A percentile compares a stretch with the other conserved stretches of the same genome.
phyloP scores from a whole-genome alignment of 2,329 filamentous ascomycete genomes.

The Bretziella fagacearum region DNA sequence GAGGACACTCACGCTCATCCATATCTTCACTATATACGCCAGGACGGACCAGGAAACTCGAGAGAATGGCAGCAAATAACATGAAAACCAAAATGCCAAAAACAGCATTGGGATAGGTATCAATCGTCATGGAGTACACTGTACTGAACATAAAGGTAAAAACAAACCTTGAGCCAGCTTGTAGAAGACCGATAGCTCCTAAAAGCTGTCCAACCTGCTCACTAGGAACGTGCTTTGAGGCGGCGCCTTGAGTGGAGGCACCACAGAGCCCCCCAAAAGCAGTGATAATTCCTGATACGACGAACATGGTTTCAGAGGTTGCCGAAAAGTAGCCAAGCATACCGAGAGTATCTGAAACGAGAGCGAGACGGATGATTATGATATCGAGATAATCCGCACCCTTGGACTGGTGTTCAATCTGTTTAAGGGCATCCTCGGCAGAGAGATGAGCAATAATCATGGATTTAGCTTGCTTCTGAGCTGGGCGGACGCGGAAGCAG shows the following conservation, averaged over 20 bases:
- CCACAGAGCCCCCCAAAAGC: conserved; percentile 70
- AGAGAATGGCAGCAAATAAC: conserved; percentile 3
- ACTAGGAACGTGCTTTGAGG: conserved; percentile 81
- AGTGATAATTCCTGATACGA: conserved; percentile 53
- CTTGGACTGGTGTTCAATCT: conserved; percentile 25
- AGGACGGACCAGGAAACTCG: conserved; percentile 8
- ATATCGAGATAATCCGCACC: conserved; percentile 70
- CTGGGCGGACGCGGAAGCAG: conserved; percentile 44
- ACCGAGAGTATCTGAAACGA: conserved; percentile 61
- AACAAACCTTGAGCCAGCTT: conserved; percentile 63
- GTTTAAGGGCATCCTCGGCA: conserved; percentile 6
- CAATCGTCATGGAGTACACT: conserved; percentile 69
- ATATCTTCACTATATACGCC: conserved; percentile 12
- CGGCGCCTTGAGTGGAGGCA: conserved; percentile 64
- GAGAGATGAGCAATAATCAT: conserved; percentile 7
- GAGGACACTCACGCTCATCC: background rate
- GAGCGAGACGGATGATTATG: conserved; percentile 53
- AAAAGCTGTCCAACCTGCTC: conserved; percentile 75
- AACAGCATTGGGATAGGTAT: conserved; percentile 59
- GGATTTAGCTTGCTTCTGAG: conserved; percentile 23
- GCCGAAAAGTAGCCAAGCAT: conserved; percentile 58
- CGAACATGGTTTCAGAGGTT: conserved; percentile 45
- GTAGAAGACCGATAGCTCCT: conserved; percentile 70
- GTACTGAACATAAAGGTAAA: conserved; percentile 72
- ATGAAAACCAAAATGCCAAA: conserved; percentile 29